Evolutionary conservation across 2,329 filamentous ascomycete genomes (phyloP), one percentile per base, ranked within the genome.

Genomic region (Paracoccidioides lutzii): DNA sequence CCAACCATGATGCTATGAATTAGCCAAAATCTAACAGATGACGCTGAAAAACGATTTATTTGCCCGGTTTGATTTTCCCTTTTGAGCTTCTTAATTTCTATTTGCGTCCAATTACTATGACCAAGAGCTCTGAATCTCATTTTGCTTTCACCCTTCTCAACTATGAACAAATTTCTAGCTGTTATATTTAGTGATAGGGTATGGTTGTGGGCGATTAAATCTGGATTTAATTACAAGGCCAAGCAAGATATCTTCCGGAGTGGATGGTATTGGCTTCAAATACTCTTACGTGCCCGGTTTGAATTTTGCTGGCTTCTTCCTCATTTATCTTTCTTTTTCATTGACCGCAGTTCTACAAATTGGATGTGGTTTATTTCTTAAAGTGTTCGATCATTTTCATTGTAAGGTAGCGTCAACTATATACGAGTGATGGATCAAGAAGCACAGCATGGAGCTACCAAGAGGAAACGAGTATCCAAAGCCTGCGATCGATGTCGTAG

Each of bases 401-500:
- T 12, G 32, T 33, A 44, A 28, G n/a, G n/a, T 4, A 4, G 5
- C 5, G 5, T 5, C 10, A 12, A 2, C 28, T 28, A 48, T 48
- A 48, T 48, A 4, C 12, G 12, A 4, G 7, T 42, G 35, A 52
- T 43, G 42, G 42, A 44, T 22, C 41, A 37, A 22, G 30, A 28
- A 35, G 6, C 30, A 15, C 40, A 15, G 9, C 9, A 33, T 5
- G 22, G 15, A 35, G 40, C 6, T 6, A 42, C 7, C n/a, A 53
- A 53, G 28, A 71, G 73, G 49, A 73, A 74, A 65, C 71, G 73
- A 63, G 72, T 75, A 45, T 75, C 73, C 22, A 67, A 72, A 57
- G 73, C 73, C 56, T 75, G 73, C 59, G 69, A 73, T 58, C 68
- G 72, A 46, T 75, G 73, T 65, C 69, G 73, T 57, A 71, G 69